Evolutionary conservation across 2,329 filamentous ascomycete genomes (phyloP), one percentile per base, ranked within the genome.

Genomic region (Ceratocystis colombiana): DNA sequence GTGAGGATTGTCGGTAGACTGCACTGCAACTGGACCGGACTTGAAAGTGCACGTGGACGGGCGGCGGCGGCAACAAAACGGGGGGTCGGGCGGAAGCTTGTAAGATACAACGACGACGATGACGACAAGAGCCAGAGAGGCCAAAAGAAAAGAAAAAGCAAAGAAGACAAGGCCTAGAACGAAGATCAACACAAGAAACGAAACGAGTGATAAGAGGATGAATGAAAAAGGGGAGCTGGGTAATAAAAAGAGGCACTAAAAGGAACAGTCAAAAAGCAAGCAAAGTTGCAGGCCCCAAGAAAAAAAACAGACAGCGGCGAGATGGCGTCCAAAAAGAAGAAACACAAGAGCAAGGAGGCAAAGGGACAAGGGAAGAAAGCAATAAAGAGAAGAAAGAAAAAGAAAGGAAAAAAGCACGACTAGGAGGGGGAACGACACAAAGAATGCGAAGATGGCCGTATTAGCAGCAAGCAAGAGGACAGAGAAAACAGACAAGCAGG

Each of bases 191-290:
- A 20, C 41, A 46, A 45, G 15, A 30, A 28, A 62, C 25, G 41
- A 63, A 48, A 63, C 41, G 44, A 63, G 61, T 30, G 44, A 63
- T 63, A 63, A 41, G 44, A 48, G 46, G 22, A 63, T 63, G 61
- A 63, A 63, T 50, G 28, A 63, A 63, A 63, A 62, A 37, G 41
- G 20, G 41, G n/a, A 50, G 22, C n/a, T 10, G 8, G 46, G 20
- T 20, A 53, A 33, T 20, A 25, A 25, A 41, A 12, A 25, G n/a
- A n/a, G 22, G 2, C 28, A 17, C 30, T 41, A 50, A 64, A 37
- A 44, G 50, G 37, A 41, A 41, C 10, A 41, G 37, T 41, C 37
- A 25, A 53, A 64, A 55, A 53, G 20, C 48, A 53, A 53, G 48
- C 25, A 28, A 25, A n/a, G 50, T 2, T 41, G 17, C 22, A 64